These are phyloP conservation scores for Neonectria faginata DNA, from an alignment of 2,329 filamentous ascomycete genomes.

Conservation along the genomic window DNA sequence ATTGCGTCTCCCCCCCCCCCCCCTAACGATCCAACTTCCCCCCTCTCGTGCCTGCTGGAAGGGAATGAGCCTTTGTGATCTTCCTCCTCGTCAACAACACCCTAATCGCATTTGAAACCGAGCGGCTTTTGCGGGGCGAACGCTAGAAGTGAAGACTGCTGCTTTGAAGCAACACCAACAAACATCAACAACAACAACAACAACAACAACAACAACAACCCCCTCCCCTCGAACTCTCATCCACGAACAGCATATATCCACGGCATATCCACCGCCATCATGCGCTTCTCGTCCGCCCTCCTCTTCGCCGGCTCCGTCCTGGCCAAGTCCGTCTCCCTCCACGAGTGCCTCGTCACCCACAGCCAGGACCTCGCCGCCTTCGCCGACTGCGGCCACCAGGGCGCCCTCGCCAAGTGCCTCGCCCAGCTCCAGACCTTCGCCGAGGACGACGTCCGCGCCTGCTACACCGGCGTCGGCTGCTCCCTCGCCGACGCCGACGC, in stretches of 20 bases:
- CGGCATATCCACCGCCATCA: constrained; percentile 28
- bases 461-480: constrained; percentile 54
- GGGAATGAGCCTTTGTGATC: constrained; percentile 10
- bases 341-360: constrained; percentile 56
- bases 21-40: constrained; percentile 16
- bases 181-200: constrained; percentile 15
- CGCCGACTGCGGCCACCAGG: constrained; percentile 58
- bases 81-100: neutral
- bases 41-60: constrained; percentile 6
- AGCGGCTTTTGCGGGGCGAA: constrained; percentile 30
- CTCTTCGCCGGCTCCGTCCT: constrained; percentile 51
- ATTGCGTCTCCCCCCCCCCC: constrained; percentile 30
- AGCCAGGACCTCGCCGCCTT: constrained; percentile 54
- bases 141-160: constrained; percentile 28
- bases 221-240: too few relatives aligned
- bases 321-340: constrained; percentile 42
- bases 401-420: constrained; percentile 59
- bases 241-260: too few relatives aligned
- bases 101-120: constrained; percentile 8
- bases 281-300: constrained; percentile 50
- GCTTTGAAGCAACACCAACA: neutral
- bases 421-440: constrained; percentile 47
- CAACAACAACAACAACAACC: too few relatives aligned
- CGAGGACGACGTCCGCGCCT: constrained; percentile 52
- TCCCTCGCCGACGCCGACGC: constrained; percentile 44